Evolutionary conservation across 106 monocot species (phyloP).

Genomic region (Alisma plantagoaquatica): DNA sequence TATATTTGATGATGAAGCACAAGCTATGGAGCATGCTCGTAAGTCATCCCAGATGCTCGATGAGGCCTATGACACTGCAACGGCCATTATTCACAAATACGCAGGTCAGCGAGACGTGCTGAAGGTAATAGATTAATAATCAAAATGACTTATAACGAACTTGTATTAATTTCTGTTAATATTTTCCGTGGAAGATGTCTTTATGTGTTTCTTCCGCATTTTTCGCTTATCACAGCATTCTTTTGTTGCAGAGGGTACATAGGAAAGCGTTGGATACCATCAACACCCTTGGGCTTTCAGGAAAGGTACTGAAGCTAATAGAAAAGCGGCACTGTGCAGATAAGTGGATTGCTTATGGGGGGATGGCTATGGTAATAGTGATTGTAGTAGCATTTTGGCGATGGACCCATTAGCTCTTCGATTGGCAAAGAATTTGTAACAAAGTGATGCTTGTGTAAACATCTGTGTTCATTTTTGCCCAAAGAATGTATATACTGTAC

Average conservation of each 20-base stretch:
- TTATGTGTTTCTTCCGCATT: not conserved
- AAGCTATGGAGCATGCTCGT: conserved; percentile 78
- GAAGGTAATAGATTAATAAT: too few species aligned
- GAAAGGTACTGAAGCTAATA: conserved; percentile 68
- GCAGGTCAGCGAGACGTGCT: conserved; percentile 75
- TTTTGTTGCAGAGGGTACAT: conserved; percentile 48
- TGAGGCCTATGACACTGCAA: conserved; percentile 76
- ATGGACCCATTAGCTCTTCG: conserved; percentile 67
- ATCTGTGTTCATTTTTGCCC: too few species aligned
- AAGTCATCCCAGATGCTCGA: conserved; percentile 85
- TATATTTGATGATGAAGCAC: conserved; percentile 89
- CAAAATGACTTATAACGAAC: too few species aligned
- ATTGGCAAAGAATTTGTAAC: too few species aligned
- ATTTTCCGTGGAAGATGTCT: not conserved
- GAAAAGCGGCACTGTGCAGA: conserved; percentile 81
- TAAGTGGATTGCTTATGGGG: conserved; percentile 85
- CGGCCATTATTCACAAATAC: conserved; percentile 84
- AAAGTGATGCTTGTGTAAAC: too few species aligned
- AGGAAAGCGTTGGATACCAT: conserved; percentile 83
- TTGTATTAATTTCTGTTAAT: too few species aligned
- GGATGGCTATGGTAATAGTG: conserved; percentile 51
- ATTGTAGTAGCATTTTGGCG: conserved; percentile 56
- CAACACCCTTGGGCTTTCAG: conserved; percentile 82
- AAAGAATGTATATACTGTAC: too few species aligned
- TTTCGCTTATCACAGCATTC: not conserved